Evolutionary conservation across 2,329 filamentous ascomycete genomes (phyloP), one percentile per base, ranked within the genome.

Genomic region (Aspergillus jensenii): DNA sequence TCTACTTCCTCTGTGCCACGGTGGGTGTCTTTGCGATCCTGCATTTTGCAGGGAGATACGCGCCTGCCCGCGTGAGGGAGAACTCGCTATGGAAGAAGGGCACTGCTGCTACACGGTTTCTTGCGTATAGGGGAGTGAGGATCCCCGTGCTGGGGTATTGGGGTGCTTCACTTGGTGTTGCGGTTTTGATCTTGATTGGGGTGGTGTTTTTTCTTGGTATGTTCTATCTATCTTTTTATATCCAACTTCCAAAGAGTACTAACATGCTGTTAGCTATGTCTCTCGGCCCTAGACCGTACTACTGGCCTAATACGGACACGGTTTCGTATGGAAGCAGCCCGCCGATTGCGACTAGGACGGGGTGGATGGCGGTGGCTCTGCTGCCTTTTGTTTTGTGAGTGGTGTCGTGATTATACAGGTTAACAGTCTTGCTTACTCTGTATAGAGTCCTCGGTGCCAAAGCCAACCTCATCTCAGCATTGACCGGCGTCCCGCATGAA

Each of bases 401-500:
- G 39, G 3, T 33, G 6, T 12, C 6, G 9, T 33, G n/a, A 25
- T 4, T 19, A 14, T 11, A 15, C 12, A 2, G 8, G 3, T 2
- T 15, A 14, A 35, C 35, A 8, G 21, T 23, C 7, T 8, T n/a
- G 14, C 21, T 8, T 31, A 19, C 14, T 19, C 11, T 6, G 9
- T 19, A 17, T n/a, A 79, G 76, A 33, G 73, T 78, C 3, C 73
- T 83, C 4, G 76, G 79, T 6, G 74, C 76, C n/a, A 87, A 87
- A 67, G 78, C 81, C 2, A 86, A 85, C 60, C 74, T 81, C 62
- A 80, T 87, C 52, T 81, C 83, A 0, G 70, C 74, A 0, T 54
- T 84, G 8, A 86, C 83, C 0, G 83, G 83, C 0, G 74, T 85
- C 11, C 78, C 82, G 0, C 82, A 85, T 57, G 84, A 87, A 64